phyloP scores from a whole-genome alignment of 345 rosid genomes.

The Arabidopsis suecica region DNA sequence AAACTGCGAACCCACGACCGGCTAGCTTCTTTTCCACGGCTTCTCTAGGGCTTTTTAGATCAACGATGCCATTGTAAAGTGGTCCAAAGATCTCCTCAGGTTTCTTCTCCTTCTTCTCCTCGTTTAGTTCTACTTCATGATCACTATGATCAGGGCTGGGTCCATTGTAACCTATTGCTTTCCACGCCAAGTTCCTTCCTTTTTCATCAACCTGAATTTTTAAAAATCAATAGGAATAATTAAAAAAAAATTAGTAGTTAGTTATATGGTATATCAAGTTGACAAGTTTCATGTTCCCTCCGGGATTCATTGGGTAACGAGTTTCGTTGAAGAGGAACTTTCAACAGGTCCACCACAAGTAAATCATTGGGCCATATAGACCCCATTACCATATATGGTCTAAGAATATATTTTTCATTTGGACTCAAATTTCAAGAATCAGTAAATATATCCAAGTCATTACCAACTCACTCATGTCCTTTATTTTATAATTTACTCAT shows the following conservation, averaged over 20 bases:
- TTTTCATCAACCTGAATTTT: conserved; percentile 60
- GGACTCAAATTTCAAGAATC: conserved; percentile 5
- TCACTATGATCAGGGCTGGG: conserved; percentile 58
- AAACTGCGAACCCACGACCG: conserved; percentile 53
- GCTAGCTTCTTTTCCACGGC: conserved; percentile 49
- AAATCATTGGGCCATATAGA: conserved; percentile 3
- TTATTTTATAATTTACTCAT: neutral
- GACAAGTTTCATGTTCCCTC: conserved; percentile 17
- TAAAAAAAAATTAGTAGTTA: too few species aligned
- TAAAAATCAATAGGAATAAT: neutral
- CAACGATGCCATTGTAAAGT: conserved; percentile 57
- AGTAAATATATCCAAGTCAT: neutral
- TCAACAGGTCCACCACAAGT: conserved; percentile 27
- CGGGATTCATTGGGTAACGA: neutral
- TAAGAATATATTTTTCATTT: neutral
- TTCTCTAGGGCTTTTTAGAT: conserved; percentile 56
- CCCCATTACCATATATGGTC: conserved; percentile 10
- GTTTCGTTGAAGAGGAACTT: neutral
- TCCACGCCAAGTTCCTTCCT: conserved; percentile 66
- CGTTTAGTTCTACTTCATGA: conserved; percentile 27
- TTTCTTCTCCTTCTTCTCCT: conserved; percentile 34
- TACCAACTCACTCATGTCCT: neutral
- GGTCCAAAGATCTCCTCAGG: conserved; percentile 63
- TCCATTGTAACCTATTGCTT: conserved; percentile 75
- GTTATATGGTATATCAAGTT: conserved; percentile 21